phyloP scores from a whole-genome alignment of 2,329 filamentous ascomycete genomes.

The Basipetospora chlamydospora region DNA sequence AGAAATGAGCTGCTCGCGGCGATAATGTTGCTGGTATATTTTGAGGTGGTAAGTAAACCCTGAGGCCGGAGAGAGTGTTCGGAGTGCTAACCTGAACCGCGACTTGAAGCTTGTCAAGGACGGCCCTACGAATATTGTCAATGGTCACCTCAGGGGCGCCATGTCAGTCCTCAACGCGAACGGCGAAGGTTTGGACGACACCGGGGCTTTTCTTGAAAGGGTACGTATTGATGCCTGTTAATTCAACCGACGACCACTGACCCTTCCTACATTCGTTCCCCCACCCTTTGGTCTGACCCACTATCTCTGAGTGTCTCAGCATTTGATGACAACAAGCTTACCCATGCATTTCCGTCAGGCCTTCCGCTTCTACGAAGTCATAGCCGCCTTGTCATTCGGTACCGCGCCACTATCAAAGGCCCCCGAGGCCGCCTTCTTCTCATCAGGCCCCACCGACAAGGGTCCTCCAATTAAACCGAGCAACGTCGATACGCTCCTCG shows the following conservation, averaged over 20 bases:
- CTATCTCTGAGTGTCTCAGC: too few relatives aligned
- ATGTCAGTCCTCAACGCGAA: slow-evolving; percentile 40
- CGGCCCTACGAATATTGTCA: slow-evolving; percentile 43
- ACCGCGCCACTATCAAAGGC: slow-evolving; percentile 39
- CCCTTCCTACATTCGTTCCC: background rate
- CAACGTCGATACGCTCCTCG: slow-evolving; percentile 43
- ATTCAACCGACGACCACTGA: too few relatives aligned
- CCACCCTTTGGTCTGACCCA: too few relatives aligned
- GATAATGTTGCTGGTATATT: slow-evolving; percentile 48
- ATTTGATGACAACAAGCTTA: slow-evolving; percentile 11
- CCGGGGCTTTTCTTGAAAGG: slow-evolving; percentile 42
- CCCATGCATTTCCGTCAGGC: slow-evolving; percentile 29
- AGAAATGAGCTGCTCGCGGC: slow-evolving; percentile 44
- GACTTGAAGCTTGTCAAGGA: slow-evolving; percentile 40
- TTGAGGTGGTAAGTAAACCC: slow-evolving; percentile 41
- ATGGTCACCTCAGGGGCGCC: slow-evolving; percentile 46
- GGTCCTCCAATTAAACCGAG: slow-evolving; percentile 15
- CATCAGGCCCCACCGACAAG: slow-evolving; percentile 26
- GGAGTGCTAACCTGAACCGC: background rate
- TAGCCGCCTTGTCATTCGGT: slow-evolving; percentile 46
- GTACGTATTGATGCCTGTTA: slow-evolving; percentile 29
- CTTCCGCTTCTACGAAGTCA: slow-evolving; percentile 52
- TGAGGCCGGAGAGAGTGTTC: background rate
- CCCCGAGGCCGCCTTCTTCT: slow-evolving; percentile 29
- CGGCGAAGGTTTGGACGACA: slow-evolving; percentile 29